Conservation (phyloP, 352 stramenopile species). For the Phytophthora quininea region DNA sequence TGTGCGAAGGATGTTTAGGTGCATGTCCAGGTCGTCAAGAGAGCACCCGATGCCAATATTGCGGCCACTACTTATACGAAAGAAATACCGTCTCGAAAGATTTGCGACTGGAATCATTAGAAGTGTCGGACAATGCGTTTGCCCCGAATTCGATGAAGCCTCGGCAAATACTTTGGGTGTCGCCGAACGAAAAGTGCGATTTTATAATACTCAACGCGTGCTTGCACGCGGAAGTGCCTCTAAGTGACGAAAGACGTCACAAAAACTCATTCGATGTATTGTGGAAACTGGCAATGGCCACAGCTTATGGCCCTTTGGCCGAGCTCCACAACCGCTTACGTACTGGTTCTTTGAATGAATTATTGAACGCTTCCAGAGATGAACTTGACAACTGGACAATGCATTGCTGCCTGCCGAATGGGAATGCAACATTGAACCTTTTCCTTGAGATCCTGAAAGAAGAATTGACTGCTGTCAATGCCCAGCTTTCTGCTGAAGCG, state of each 20-base stretch:
- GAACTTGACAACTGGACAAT: slow-evolving; percentile 7
- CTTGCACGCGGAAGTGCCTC: slow-evolving; percentile 55
- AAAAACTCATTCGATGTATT: slow-evolving; percentile 25
- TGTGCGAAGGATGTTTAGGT: slow-evolving; percentile 55
- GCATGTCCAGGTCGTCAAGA: slow-evolving; percentile 9
- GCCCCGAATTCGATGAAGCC: background rate
- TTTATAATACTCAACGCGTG: slow-evolving; percentile 57
- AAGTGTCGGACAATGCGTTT: background rate
- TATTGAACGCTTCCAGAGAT: slow-evolving; percentile 24
- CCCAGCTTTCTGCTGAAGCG: slow-evolving; percentile 7
- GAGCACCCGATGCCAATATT: slow-evolving; percentile 25
- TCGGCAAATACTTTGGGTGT: slow-evolving; percentile 20
- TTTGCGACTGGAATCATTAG: slow-evolving; percentile 1
- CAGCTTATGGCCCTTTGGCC: slow-evolving; percentile 32
- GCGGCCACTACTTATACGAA: slow-evolving; percentile 42
- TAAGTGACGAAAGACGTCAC: slow-evolving; percentile 37
- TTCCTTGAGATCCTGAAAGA: slow-evolving; percentile 31
- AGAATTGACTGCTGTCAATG: slow-evolving; percentile 24
- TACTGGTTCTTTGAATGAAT: slow-evolving; percentile 42
- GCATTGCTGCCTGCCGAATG: slow-evolving; percentile 17
- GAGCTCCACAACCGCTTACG: slow-evolving; percentile 33
- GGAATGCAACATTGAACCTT: slow-evolving; percentile 33
- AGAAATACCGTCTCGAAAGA: slow-evolving; percentile 32
- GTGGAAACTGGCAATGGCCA: slow-evolving; percentile 49
- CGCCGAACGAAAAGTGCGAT: slow-evolving; percentile 38